These are phyloP conservation scores for Cladosporium phlei DNA, from an alignment of 2,329 filamentous ascomycete species.

Conservation along the genomic window DNA sequence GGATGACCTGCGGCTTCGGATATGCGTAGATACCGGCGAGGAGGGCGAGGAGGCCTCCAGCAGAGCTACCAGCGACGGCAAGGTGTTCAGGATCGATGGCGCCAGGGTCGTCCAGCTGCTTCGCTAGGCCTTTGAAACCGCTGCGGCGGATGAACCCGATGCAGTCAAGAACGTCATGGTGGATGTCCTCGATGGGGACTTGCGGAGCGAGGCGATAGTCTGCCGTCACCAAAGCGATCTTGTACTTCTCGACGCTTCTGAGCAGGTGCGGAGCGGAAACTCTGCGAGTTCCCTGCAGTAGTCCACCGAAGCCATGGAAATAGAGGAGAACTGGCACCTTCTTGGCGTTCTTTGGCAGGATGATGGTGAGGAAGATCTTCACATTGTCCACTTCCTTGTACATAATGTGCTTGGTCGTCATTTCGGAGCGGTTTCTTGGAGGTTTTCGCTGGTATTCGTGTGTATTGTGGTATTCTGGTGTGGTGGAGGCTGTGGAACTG, in stretches of 20 bases:
- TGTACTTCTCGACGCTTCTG: constrained; percentile 21
- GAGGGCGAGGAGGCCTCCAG: constrained; percentile 29
- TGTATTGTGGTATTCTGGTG: no score
- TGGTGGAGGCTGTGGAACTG: no score
- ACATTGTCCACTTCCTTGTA: constrained; percentile 20
- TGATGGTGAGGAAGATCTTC: constrained; percentile 22
- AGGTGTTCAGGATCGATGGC: constrained; percentile 21
- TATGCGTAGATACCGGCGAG: constrained; percentile 29
- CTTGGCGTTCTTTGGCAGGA: constrained; percentile 18
- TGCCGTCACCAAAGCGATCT: constrained; percentile 26
- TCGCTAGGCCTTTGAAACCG: constrained; percentile 15
- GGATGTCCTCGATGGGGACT: constrained; percentile 27
- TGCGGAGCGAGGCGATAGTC: constrained; percentile 33
- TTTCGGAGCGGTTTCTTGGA: no score
- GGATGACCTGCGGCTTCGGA: constrained; percentile 29
- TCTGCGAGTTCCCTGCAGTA: constrained; percentile 27
- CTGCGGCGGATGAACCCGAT: constrained; percentile 25
- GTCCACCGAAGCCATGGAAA: constrained; percentile 27
- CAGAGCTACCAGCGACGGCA: constrained; percentile 28
- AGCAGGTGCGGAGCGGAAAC: constrained; percentile 26
- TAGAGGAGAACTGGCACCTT: constrained; percentile 21
- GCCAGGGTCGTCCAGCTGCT: constrained; percentile 14
- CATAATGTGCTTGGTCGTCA: constrained; percentile 15
- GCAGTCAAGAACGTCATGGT: constrained; percentile 28
- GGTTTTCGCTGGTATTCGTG: no score